A percentile compares a stretch with the other conserved stretches of the same genome.
These are phyloP conservation scores for Phytophthora vignae DNA, from an alignment of 352 stramenopile species.

Conservation along the genomic window DNA sequence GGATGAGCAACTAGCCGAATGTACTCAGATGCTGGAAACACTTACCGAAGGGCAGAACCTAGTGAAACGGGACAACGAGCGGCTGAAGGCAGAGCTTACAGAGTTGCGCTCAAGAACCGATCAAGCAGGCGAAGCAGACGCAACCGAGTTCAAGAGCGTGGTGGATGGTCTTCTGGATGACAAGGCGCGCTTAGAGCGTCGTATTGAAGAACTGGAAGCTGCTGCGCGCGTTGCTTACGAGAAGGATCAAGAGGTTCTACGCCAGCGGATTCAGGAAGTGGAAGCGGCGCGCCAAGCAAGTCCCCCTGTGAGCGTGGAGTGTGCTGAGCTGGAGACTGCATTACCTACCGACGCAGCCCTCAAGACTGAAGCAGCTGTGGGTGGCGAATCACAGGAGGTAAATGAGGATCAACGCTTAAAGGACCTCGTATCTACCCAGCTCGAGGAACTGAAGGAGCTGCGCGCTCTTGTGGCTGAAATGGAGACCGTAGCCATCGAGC, in stretches of 20 bases:
- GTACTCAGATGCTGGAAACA: slow-evolving; percentile 51
- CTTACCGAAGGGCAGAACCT: slow-evolving; percentile 37
- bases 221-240: slow-evolving; percentile 34
- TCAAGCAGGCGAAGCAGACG: slow-evolving; percentile 7
- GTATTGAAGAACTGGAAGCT: slow-evolving; percentile 39
- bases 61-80: slow-evolving; percentile 48
- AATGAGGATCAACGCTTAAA: slow-evolving; percentile 35
- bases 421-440: slow-evolving; percentile 36
- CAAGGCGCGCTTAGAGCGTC: slow-evolving; percentile 21
- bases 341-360: slow-evolving; percentile 9
- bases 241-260: slow-evolving; percentile 41
- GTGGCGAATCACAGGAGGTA: slow-evolving; percentile 21
- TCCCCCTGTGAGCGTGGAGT: slow-evolving; percentile 11
- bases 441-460: slow-evolving; percentile 46
- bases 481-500: slow-evolving; percentile 40
- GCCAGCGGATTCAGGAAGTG: slow-evolving; percentile 39
- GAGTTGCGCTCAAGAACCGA: slow-evolving; percentile 15
- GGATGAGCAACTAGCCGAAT: slow-evolving; percentile 46
- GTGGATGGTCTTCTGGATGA: slow-evolving; percentile 26
- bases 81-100: slow-evolving; percentile 42
- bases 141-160: slow-evolving; percentile 10
- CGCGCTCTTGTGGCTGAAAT: slow-evolving; percentile 47
- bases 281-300: slow-evolving; percentile 35
- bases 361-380: not conserved
- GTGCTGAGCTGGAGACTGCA: slow-evolving; percentile 4